Evolutionary conservation across 352 stramenopile species (phyloP).

Genomic region (Phytopythium boreale): DNA sequence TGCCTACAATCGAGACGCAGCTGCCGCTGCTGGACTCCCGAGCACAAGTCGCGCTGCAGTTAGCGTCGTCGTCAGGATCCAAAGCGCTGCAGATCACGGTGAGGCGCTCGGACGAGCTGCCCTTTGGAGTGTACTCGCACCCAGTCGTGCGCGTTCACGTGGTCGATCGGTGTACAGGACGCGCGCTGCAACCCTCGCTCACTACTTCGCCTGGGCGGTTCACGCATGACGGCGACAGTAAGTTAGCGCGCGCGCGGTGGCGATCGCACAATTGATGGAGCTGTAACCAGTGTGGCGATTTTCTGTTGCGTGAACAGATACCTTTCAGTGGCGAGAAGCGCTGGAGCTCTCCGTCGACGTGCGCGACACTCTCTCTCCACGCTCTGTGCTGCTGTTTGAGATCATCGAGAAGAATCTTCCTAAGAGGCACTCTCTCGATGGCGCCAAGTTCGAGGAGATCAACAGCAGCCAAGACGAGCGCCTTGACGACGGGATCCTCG

Average conservation of each 20-base stretch:
- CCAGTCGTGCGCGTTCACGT: slow-evolving; percentile 47
- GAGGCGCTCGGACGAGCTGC: slow-evolving; percentile 46
- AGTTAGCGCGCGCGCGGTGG: background rate
- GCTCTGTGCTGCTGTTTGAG: slow-evolving; percentile 51
- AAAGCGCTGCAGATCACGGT: slow-evolving; percentile 30
- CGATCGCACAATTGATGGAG: background rate
- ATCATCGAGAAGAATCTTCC: slow-evolving; percentile 33
- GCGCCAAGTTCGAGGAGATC: slow-evolving; percentile 3
- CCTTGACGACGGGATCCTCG: slow-evolving; percentile 14
- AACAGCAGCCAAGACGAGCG: background rate
- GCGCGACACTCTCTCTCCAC: slow-evolving; percentile 31
- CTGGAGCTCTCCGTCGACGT: slow-evolving; percentile 30
- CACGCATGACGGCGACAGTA: background rate
- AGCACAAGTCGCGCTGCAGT: background rate
- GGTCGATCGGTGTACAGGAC: slow-evolving; percentile 49
- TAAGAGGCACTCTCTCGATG: background rate
- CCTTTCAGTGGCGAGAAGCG: slow-evolving; percentile 54
- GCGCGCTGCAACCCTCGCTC: slow-evolving; percentile 23
- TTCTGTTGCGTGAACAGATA: slow-evolving; percentile 20
- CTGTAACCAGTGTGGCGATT: background rate
- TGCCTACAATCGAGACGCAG: slow-evolving; percentile 23
- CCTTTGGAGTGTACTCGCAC: slow-evolving; percentile 37
- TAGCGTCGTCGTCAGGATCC: background rate
- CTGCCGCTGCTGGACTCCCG: slow-evolving; percentile 13
- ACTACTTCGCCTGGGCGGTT: slow-evolving; percentile 11